Conservation (phyloP, 2,329 filamentous ascomycete species). For the Phyllosticta ampelicida region DNA sequence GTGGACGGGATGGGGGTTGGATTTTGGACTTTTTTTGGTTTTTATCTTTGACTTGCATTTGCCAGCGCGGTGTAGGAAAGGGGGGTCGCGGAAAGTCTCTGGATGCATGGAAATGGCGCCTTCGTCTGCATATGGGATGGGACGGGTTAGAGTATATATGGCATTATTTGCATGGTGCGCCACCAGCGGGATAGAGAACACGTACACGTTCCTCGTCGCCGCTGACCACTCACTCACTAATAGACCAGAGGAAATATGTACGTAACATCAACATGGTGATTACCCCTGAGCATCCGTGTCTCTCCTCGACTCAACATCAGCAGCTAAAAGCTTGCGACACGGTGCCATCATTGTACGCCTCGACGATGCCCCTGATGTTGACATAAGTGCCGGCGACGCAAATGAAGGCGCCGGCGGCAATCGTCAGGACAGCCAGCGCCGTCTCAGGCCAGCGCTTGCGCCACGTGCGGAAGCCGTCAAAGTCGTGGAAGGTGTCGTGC, state of each 20-base stretch:
- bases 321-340: constrained; percentile 21
- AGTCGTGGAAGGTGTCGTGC: constrained; percentile 32
- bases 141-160: no score
- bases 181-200: no score
- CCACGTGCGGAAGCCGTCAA: constrained; percentile 31
- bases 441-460: constrained; percentile 29
- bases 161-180: no score
- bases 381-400: constrained; percentile 41
- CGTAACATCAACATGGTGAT: background rate
- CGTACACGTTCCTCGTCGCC: no score
- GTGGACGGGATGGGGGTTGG: no score
- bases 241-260: background rate
- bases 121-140: no score
- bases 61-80: no score
- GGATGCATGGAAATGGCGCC: no score
- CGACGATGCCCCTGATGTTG: constrained; percentile 31
- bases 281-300: background rate
- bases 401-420: constrained; percentile 39
- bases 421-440: constrained; percentile 30
- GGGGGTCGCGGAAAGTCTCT: no score
- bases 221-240: background rate
- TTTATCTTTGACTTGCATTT: no score
- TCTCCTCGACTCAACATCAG: background rate
- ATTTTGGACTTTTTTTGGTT: no score
- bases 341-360: constrained; percentile 21